Conservation (phyloP, 192 early-diverging fungal species). For the Rhizoclosmatium sp. region DNA sequence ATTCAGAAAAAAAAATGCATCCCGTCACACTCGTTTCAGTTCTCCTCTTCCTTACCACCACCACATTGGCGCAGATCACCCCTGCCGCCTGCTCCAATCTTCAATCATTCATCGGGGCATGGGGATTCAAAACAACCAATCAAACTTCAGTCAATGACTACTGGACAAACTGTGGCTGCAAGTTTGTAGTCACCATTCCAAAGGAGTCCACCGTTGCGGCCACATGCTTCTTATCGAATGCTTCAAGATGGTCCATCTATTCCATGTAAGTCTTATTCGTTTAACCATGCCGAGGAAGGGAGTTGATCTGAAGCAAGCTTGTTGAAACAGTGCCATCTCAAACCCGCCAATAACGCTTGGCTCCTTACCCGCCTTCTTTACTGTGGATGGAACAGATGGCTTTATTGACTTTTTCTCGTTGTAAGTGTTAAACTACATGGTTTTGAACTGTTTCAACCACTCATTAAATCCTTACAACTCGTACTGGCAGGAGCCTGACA, state of each 20-base stretch:
- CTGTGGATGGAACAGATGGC: neutral
- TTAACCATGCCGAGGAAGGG: neutral
- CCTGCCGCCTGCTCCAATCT: neutral
- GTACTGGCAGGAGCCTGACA: slow-evolving; percentile 3
- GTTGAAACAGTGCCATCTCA: neutral
- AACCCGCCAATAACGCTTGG: slow-evolving; percentile 11
- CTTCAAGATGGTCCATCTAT: neutral
- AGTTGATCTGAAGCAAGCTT: neutral
- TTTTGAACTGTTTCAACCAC: neutral
- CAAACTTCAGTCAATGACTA: neutral
- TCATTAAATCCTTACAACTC: neutral
- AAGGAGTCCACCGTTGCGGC: neutral
- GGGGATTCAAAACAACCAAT: neutral
- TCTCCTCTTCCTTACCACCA: too few species aligned
- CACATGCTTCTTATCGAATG: slow-evolving; percentile 9
- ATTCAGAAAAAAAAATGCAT: too few species aligned
- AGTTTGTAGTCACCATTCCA: neutral
- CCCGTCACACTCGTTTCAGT: too few species aligned
- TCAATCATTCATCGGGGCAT: neutral
- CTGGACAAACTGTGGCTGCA: slow-evolving; percentile 23
- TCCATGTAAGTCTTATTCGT: slow-evolving; percentile 1
- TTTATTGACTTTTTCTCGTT: neutral
- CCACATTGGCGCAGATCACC: neutral
- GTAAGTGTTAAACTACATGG: neutral
- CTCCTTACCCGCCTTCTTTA: neutral